These are phyloP conservation scores for Halophytophthora polymorphica DNA, from an alignment of 352 stramenopile species.

Conservation along the genomic window DNA sequence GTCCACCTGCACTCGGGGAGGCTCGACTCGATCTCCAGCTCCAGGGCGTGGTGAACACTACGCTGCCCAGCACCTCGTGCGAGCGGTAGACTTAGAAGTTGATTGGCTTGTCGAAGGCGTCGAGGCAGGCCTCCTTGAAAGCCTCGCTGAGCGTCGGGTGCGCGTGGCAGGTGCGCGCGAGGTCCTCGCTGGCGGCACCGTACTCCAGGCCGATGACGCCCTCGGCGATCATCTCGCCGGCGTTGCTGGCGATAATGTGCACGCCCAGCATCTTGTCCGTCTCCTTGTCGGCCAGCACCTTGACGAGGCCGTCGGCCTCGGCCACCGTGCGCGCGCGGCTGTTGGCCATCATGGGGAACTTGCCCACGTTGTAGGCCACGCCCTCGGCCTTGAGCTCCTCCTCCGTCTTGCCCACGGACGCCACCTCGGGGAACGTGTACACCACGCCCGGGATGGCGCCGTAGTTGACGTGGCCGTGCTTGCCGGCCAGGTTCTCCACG, in stretches of 20 bases:
- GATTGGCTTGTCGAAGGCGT: constrained; percentile 98
- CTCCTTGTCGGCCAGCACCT: constrained; percentile 96
- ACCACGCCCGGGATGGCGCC: constrained; percentile 98
- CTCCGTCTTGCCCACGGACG: constrained; percentile 96
- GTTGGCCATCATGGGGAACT: constrained; percentile 98
- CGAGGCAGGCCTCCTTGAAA: constrained; percentile 99
- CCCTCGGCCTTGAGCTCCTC: constrained; percentile 96
- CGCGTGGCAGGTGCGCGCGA: constrained; percentile 98
- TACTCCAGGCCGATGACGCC: constrained; percentile 99
- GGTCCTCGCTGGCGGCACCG: constrained; percentile 96
- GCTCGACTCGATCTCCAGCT: too few species aligned
- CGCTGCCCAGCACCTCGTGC: too few species aligned
- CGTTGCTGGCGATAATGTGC: constrained; percentile 99
- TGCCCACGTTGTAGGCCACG: constrained; percentile 95
- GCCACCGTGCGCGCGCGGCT: constrained; percentile 93
- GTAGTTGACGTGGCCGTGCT: constrained; percentile 99
- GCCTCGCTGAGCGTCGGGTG: constrained; percentile 98
- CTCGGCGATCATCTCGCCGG: constrained; percentile 99
- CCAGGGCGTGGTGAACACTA: too few species aligned
- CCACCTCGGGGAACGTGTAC: constrained; percentile 97
- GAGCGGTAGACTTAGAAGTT: constrained; percentile 93
- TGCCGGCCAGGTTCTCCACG: constrained; percentile 96
- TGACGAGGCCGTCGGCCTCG: constrained; percentile 96
- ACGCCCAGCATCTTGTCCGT: constrained; percentile 98
- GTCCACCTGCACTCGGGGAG: too few species aligned